Evolutionary conservation across 176 grass and related monocot genomes (phyloP).

Genomic region (Tillandsia leiboldiana): DNA sequence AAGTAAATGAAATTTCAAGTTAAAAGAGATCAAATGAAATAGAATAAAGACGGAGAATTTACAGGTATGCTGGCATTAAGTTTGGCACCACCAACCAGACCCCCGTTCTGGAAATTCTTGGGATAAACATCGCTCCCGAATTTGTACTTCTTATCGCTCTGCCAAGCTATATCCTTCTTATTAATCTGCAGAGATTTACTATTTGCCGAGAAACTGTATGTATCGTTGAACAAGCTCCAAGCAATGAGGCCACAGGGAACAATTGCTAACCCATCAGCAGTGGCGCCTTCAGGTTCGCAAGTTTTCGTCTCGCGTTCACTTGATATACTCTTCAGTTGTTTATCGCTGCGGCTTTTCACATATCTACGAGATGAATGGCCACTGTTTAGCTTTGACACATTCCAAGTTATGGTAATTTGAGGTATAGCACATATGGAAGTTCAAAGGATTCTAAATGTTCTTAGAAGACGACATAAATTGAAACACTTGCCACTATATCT

Average conservation of each 20-base stretch:
- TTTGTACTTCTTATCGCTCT: constrained; percentile 57
- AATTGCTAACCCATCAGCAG: constrained; percentile 40
- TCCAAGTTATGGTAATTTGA: constrained; percentile 1
- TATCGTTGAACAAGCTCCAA: constrained; percentile 93
- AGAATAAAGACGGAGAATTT: constrained; percentile 23
- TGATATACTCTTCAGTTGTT: constrained; percentile 39
- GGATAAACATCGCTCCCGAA: constrained; percentile 83
- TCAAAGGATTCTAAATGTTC: no score
- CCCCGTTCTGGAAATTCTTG: constrained; percentile 76
- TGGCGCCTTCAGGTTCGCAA: constrained; percentile 56
- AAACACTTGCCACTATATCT: no score
- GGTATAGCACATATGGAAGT: no score
- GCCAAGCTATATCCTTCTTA: constrained; percentile 87
- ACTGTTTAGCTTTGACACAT: not conserved
- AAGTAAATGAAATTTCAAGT: not conserved
- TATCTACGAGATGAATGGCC: constrained; percentile 38
- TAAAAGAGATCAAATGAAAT: not conserved
- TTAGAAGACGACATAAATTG: no score
- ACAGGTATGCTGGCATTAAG: constrained; percentile 87
- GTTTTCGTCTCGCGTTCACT: constrained; percentile 33
- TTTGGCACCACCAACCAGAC: constrained; percentile 66
- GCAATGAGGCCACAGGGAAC: constrained; percentile 90
- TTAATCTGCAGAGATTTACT: constrained; percentile 44
- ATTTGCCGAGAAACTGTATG: constrained; percentile 45
- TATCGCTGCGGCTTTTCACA: constrained; percentile 78